Percentiles rank a stretch among this genome's conserved stretches.
Evolutionary conservation across 495 filamentous ascomycete genomes (phyloP).

Genomic region (Aspergillus mulundensis): DNA sequence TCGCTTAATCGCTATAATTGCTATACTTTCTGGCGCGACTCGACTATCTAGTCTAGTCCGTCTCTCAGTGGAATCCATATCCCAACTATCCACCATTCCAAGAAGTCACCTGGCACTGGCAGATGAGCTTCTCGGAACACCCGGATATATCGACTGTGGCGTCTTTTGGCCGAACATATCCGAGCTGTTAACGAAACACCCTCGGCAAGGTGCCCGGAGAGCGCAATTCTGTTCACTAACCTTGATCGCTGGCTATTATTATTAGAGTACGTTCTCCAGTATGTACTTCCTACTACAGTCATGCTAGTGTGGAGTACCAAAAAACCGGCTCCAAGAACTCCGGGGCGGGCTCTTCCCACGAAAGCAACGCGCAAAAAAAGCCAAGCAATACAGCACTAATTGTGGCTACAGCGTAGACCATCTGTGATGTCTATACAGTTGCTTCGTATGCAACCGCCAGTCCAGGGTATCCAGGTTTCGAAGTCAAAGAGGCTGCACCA

Average conservation of each 20-base stretch:
- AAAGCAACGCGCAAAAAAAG: too few species aligned
- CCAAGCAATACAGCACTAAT: slow-evolving; percentile 13
- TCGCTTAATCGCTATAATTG: background rate
- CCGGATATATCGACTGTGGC: background rate
- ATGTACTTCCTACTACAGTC: too few species aligned
- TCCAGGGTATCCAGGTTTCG: too few species aligned
- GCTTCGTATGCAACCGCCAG: background rate
- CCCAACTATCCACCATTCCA: background rate
- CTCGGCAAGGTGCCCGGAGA: background rate
- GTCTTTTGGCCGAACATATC: background rate
- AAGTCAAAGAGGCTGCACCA: background rate
- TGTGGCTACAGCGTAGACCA: slow-evolving; percentile 6
- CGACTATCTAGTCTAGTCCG: too few species aligned
- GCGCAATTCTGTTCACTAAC: background rate
- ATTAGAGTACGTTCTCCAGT: too few species aligned
- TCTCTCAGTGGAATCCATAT: too few species aligned
- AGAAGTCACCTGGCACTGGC: background rate
- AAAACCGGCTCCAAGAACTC: too few species aligned
- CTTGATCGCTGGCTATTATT: background rate
- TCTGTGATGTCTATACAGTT: too few species aligned
- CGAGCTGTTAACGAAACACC: background rate
- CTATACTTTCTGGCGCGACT: too few species aligned
- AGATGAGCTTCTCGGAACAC: background rate
- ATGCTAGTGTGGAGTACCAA: too few species aligned
- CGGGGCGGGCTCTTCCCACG: too few species aligned